Evolutionary conservation across 2,329 filamentous ascomycete species (phyloP), one percentile per base, ranked within the genome.

Genomic region (Myriosclerotinia curreyana): DNA sequence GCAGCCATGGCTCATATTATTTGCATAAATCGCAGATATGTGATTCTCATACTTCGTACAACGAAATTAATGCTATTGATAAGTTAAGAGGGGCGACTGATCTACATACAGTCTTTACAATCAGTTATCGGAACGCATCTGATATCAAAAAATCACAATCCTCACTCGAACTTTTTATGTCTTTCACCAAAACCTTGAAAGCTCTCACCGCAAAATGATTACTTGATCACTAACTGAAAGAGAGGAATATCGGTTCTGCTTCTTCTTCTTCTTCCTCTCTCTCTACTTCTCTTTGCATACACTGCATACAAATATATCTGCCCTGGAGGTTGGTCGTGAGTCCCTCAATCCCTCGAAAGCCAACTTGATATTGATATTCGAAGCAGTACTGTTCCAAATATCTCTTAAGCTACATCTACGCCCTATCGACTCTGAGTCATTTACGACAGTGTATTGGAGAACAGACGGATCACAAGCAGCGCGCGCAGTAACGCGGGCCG

Each of bases 131-230:
- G 36, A 51, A 50, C 28, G 46, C 46, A 38, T 9, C 36, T n/a
- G 8, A n/a, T 40, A 34, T 54, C 60, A 20, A 36, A 31, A 5
- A 34, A 22, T 5, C n/a, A 34, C 25, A 7, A 22, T 31, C 17
- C 54, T 25, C 20, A 42, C 20, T 59, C 42, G 12, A 22, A 58
- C 25, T 34, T 62, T 40, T 49, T 31, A 48, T 42, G 59, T 64
- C n/a, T 50, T 31, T 31, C 20, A 50, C 20, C 31, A 42, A 12
- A 59, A 50, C 53, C 53, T 63, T 22, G 44, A 34, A 51, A 56
- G 20, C 53, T 44, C 46, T 59, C 61, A 64, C 61, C 61, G 61
- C 53, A 64, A 25, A 15, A 64, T 64, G 61, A 36, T 36, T 59
- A 51, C 61, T 58, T 59, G 53, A 59, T 38, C 53, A 50, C 53